phyloP scores from a whole-genome alignment of 805 yeast genomes.

The Ogataea corticis region DNA sequence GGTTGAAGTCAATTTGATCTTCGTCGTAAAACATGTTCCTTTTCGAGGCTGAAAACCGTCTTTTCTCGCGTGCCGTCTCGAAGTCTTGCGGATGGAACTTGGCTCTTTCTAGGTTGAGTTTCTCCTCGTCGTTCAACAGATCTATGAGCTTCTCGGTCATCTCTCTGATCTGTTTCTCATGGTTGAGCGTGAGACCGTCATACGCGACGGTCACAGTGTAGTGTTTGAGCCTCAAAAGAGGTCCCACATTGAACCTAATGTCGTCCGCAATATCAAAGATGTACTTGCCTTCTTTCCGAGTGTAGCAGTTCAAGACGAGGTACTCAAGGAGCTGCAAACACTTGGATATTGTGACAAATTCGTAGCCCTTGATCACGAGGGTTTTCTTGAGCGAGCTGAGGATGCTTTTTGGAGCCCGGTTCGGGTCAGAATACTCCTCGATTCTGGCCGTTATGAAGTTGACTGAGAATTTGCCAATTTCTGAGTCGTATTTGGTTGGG shows the following conservation, averaged over 20 bases:
- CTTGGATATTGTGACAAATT: slow-evolving; percentile 28
- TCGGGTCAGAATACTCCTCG: slow-evolving; percentile 18
- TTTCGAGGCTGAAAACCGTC: neutral
- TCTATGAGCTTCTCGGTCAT: slow-evolving; percentile 17
- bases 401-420: slow-evolving; percentile 9
- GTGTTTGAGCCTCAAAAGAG: slow-evolving; percentile 14
- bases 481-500: slow-evolving; percentile 10
- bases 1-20: slow-evolving; percentile 13
- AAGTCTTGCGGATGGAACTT: slow-evolving; percentile 19
- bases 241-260: slow-evolving; percentile 15
- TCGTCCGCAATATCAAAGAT: slow-evolving; percentile 27
- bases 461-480: slow-evolving; percentile 22
- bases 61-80: neutral
- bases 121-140: slow-evolving; percentile 15
- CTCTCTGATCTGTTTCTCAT: slow-evolving; percentile 24
- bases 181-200: slow-evolving; percentile 27
- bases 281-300: slow-evolving; percentile 4
- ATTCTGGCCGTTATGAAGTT: slow-evolving; percentile 23
- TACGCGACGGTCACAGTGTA: slow-evolving; percentile 18
- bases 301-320: slow-evolving; percentile 29
- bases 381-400: slow-evolving; percentile 27
- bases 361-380: slow-evolving; percentile 31
- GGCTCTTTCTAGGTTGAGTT: slow-evolving; percentile 18
- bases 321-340: slow-evolving; percentile 30
- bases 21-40: slow-evolving; percentile 21